Evolutionary conservation across 2,329 filamentous ascomycete genomes (phyloP).

Genomic region (Zymoseptoria passerinii): DNA sequence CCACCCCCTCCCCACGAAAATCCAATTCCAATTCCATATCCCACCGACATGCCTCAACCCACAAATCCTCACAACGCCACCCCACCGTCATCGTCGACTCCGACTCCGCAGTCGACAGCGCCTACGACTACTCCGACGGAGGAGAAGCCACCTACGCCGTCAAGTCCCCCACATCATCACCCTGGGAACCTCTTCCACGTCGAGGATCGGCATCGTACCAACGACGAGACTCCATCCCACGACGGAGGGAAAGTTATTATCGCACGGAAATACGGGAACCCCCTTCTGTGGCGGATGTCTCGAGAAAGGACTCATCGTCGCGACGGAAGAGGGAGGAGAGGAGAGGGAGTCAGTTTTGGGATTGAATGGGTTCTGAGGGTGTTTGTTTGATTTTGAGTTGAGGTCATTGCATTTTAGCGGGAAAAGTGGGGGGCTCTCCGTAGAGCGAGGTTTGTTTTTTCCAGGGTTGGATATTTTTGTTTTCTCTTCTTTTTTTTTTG

Average conservation of each 20-base stretch:
- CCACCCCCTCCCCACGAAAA: constrained; percentile 3
- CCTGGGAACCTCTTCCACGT: constrained; percentile 10
- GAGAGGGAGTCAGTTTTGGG: not conserved
- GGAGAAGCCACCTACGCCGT: not conserved
- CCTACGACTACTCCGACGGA: not conserved
- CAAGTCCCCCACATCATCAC: constrained; percentile 1
- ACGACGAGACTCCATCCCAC: not conserved
- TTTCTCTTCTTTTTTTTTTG: too few relatives aligned
- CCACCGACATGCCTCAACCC: constrained; percentile 5
- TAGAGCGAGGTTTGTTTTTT: too few relatives aligned
- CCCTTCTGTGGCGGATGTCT: not conserved
- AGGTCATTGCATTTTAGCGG: too few relatives aligned
- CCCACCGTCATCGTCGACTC: constrained; percentile 11
- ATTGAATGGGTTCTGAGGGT: not conserved
- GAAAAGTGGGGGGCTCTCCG: too few relatives aligned
- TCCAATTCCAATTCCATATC: constrained; percentile 1
- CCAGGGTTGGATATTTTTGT: too few relatives aligned
- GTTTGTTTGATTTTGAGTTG: not conserved
- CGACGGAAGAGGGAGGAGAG: not conserved
- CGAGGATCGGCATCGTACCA: constrained; percentile 9
- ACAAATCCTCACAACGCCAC: constrained; percentile 10
- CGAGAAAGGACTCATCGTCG: not conserved
- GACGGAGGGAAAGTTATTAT: constrained; percentile 8
- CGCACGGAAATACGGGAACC: constrained; percentile 15
- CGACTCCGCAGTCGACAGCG: constrained; percentile 5